Evolutionary conservation across 2,329 filamentous ascomycete genomes (phyloP), one percentile per base, ranked within the genome.

Genomic region (Neofusicoccum cordaticola): DNA sequence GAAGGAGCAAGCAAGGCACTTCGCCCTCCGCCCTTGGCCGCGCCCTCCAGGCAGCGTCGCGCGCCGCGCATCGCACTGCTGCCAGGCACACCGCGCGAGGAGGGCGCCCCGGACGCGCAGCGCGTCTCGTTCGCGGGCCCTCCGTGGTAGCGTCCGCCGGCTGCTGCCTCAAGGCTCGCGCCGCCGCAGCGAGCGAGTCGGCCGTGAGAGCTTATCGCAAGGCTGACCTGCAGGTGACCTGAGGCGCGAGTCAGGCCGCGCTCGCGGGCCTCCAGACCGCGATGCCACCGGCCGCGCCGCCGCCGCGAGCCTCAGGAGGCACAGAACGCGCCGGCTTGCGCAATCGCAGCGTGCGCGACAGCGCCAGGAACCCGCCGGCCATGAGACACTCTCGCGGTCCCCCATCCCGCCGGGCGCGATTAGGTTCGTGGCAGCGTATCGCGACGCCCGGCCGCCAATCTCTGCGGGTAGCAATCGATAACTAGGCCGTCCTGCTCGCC

Each of bases 181-280:
- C 52, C 52, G 52, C 51, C 51, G 27, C 31, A 35, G 51, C 51
- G 51, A 53, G 34, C 37, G 35, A 41, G 35, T 56, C 51, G 37
- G 19, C 17, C 17, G 39, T 44, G 52, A 11, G 52, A 58, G 53
- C 53, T 58, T 58, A 58, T 44, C 53, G 53, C 53, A 58, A 58
- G 53, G 53, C 53, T 58, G 37, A 42, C 35, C 35, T 44, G 53
- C 53, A 44, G 52, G 47, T 50, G 47, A 50, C 47, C 22, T 27
- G 42, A 27, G 3, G 11, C 53, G n/a, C 53, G 53, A 58, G 53
- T 58, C 53, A 58, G 53, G 39, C 22, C 52, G 7, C 34, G 13
- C 39, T 58, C 53, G 41, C 53, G 53, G 22, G 39, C 41, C 52
- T 56, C 52, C 37, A 42, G 52, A n/a, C 52, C 52, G 39, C 37